phyloP scores from a whole-genome alignment of 306 rosid species.

The Rosa lucieae region DNA sequence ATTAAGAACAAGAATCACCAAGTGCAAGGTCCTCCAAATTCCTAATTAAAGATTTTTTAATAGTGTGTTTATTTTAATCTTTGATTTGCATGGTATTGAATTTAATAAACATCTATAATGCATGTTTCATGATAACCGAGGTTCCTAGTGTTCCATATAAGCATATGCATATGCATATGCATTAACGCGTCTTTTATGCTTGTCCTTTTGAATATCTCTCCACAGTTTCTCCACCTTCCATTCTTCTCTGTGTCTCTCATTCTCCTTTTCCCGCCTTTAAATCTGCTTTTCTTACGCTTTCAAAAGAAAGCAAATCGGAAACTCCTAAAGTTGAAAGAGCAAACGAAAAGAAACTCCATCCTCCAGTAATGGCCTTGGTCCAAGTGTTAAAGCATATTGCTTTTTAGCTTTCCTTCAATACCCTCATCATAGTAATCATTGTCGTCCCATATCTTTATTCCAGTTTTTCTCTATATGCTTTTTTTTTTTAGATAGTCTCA shows the following conservation, averaged over 20 bases:
- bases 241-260: constrained; percentile 3
- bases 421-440: constrained; percentile 39
- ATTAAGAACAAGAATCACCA: not conserved
- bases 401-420: constrained; percentile 44
- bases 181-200: constrained; percentile 32
- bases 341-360: constrained; percentile 42
- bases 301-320: constrained; percentile 30
- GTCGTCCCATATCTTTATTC: constrained; percentile 32
- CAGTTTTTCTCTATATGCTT: constrained; percentile 14
- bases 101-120: not conserved
- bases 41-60: not conserved
- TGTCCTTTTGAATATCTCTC: constrained; percentile 31
- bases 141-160: constrained; percentile 5
- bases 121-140: constrained; percentile 14
- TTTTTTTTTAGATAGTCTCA: not conserved
- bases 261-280: constrained; percentile 24
- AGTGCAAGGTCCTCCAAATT: not conserved
- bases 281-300: constrained; percentile 29
- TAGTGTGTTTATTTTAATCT: not conserved
- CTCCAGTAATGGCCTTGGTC: constrained; percentile 54
- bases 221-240: constrained; percentile 19
- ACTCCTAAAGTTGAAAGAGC: constrained; percentile 9
- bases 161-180: not conserved
- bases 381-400: constrained; percentile 60
- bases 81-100: not conserved